Conservation (phyloP, 768 basidiomycete species). For the Obba rivulosa region DNA sequence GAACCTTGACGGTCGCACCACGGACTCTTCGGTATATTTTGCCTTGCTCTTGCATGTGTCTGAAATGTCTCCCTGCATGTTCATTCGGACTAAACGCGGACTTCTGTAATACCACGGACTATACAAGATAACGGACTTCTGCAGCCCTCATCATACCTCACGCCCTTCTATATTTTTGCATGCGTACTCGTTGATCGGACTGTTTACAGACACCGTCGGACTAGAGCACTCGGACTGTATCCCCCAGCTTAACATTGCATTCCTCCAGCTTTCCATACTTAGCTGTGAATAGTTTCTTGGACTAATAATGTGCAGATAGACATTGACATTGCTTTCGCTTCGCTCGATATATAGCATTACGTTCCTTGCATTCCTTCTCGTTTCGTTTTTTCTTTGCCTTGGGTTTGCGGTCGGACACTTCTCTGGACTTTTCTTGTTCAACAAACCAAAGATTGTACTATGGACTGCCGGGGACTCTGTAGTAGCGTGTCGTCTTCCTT, state of each 20-base stretch:
- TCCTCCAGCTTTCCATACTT: conserved; percentile 4
- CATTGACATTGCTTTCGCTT: background rate
- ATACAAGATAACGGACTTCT: background rate
- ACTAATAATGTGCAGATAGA: conserved; percentile 7
- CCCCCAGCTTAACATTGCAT: conserved; percentile 8
- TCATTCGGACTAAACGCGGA: background rate
- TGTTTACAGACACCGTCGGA: too few species aligned
- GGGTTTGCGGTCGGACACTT: conserved; percentile 9
- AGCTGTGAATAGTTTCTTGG: conserved; percentile 1
- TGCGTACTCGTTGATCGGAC: background rate
- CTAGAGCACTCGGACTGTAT: conserved; percentile 9
- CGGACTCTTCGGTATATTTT: conserved; percentile 6
- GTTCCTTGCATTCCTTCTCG: too few species aligned
- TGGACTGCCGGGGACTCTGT: too few species aligned
- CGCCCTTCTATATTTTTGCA: background rate
- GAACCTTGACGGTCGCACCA: conserved; percentile 15
- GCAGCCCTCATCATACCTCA: background rate
- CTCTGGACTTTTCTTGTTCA: conserved; percentile 7
- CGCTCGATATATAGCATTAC: background rate
- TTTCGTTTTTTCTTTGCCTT: conserved; percentile 1
- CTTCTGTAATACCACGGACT: background rate
- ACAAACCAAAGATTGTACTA: conserved; percentile 4
- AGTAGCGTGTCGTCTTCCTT: background rate
- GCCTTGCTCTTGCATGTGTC: conserved; percentile 16
- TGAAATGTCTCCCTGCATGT: conserved; percentile 23